Percentiles rank a stretch among this genome's conserved stretches.
Conservation (phyloP, 2,329 filamentous ascomycete genomes). For the Fusarium siculi region DNA sequence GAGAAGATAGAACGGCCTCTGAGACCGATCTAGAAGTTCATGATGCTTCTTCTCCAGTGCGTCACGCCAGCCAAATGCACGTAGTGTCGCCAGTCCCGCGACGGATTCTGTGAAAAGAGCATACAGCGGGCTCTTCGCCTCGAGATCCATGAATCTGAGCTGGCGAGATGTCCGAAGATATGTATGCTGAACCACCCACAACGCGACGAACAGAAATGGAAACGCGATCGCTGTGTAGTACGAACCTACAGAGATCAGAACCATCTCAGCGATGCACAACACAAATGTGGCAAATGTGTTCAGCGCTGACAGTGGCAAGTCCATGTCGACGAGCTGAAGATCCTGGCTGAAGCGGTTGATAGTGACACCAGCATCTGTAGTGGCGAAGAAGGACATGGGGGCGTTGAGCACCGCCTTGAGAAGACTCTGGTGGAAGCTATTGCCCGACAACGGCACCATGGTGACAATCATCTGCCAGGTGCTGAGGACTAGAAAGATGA, state of each 20-base stretch:
- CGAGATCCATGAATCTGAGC: slow-evolving; percentile 62
- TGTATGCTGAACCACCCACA: slow-evolving; percentile 29
- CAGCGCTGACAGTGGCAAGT: slow-evolving; percentile 45
- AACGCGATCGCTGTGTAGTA: slow-evolving; percentile 35
- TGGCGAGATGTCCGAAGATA: slow-evolving; percentile 63
- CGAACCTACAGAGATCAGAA: slow-evolving; percentile 30
- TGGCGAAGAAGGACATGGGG: slow-evolving; percentile 50
- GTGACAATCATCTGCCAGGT: slow-evolving; percentile 44
- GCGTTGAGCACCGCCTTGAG: slow-evolving; percentile 42
- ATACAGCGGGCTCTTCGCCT: slow-evolving; percentile 60
- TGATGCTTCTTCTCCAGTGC: slow-evolving; percentile 49
- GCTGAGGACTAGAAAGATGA: slow-evolving; percentile 31
- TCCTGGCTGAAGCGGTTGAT: slow-evolving; percentile 55
- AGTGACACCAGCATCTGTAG: slow-evolving; percentile 49
- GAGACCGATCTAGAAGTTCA: slow-evolving; percentile 54
- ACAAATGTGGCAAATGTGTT: slow-evolving; percentile 38
- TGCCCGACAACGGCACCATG: slow-evolving; percentile 40
- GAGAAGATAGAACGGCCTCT: slow-evolving; percentile 59
- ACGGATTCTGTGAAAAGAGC: slow-evolving; percentile 61
- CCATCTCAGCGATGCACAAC: slow-evolving; percentile 36
- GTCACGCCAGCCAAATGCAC: slow-evolving; percentile 59
- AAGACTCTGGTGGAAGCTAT: slow-evolving; percentile 34
- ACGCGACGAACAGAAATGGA: slow-evolving; percentile 6
- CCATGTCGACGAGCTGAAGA: slow-evolving; percentile 52
- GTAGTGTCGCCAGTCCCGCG: slow-evolving; percentile 58